Evolutionary conservation across 208 protist genomes (phyloP).

Genomic region (Crithidia mellificae): DNA sequence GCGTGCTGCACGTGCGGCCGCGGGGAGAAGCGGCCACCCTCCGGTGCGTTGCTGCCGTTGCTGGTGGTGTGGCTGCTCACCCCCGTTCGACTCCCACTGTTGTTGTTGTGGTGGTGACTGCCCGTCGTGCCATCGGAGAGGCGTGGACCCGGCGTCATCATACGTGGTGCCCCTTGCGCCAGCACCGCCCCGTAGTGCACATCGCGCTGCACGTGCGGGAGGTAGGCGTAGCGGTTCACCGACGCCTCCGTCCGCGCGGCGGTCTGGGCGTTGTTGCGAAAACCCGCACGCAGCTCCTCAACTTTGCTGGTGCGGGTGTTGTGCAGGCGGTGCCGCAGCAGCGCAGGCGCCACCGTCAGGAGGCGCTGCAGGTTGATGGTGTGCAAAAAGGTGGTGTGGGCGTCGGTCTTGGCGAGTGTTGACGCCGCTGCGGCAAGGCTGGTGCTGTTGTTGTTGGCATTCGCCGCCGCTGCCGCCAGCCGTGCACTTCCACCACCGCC

Average conservation of each 20-base stretch:
- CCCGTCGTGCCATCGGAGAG: constrained; percentile 21
- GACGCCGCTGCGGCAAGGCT: neutral
- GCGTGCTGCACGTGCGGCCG: constrained; percentile 3
- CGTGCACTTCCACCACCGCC: too few species aligned
- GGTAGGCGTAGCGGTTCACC: constrained; percentile 40
- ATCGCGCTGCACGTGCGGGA: constrained; percentile 40
- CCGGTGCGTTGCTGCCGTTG: constrained; percentile 6
- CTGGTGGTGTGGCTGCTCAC: neutral
- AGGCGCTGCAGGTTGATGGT: constrained; percentile 44
- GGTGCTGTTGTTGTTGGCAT: neutral
- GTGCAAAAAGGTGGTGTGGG: neutral
- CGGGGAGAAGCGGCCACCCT: constrained; percentile 6
- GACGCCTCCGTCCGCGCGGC: constrained; percentile 28
- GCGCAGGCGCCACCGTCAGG: constrained; percentile 33
- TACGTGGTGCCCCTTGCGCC: constrained; percentile 42
- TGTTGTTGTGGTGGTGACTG: too few species aligned
- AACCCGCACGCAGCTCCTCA: constrained; percentile 32
- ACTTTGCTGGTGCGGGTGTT: constrained; percentile 36
- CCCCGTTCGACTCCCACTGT: neutral
- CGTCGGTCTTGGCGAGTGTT: neutral
- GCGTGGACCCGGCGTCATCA: constrained; percentile 43
- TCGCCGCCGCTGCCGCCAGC: too few species aligned
- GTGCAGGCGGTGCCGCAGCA: constrained; percentile 49
- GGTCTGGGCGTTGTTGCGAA: constrained; percentile 27
- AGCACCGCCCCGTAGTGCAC: constrained; percentile 55